Evolutionary conservation across 2,329 filamentous ascomycete genomes (phyloP), one percentile per base, ranked within the genome.

Genomic region (Periglandula ipomoeae): DNA sequence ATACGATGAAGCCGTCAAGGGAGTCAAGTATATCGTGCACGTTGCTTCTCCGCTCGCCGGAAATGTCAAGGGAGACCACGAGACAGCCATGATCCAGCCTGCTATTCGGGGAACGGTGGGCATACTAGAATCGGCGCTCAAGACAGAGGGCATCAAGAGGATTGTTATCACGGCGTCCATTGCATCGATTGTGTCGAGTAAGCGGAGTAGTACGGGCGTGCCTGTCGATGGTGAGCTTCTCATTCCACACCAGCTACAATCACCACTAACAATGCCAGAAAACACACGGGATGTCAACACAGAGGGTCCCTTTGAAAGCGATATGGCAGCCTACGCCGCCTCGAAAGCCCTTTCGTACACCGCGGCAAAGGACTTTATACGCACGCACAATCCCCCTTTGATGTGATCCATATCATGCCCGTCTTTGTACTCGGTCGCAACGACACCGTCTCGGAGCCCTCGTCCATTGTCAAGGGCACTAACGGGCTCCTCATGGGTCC

Each of bases 1-100:
- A 4, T 72, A 68, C 46, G 64, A 71, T 26, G 59, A 68, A 23
- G 68, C 67, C 13, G 61, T 70, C 48, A 56, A 65, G 40, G 68
- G 61, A 5, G 65, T 68, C 34, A 60, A 61, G n/a, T 67, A 65
- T 53, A 61, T 73, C 44, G 56, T 68, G 20, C 61, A 64, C 44
- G 46, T 37, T n/a, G 46, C 46, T 3, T 47, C 38, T 4, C 46
- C 46, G 2, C 22, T 23, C 5, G 9, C n/a, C n/a, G n/a, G n/a
- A n/a, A n/a, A n/a, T n/a, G n/a, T n/a, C n/a, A n/a, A n/a, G n/a
- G n/a, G n/a, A n/a, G n/a, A n/a, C n/a, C n/a, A n/a, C n/a, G n/a
- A n/a, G n/a, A n/a, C n/a, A n/a, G n/a, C n/a, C n/a, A n/a, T 40
- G 9, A 40, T 40, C 11, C 38, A 7, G 6, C 38, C 38, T 6